Conservation (phyloP, 202 grass and related monocot genomes). For the Saccharum hybrid region DNA sequence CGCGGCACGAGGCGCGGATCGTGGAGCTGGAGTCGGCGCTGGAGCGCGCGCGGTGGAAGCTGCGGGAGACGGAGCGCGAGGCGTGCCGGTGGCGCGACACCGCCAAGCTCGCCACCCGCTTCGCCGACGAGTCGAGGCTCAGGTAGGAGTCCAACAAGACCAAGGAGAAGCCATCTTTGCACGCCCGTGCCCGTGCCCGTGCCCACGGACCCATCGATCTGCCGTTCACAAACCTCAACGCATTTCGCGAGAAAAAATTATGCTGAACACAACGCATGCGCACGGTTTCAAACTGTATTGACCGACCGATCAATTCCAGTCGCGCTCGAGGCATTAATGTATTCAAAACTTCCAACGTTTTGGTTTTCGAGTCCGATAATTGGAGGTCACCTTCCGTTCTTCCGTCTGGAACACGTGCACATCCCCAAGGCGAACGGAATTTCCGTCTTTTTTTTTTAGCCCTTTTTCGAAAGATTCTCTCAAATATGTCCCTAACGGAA, state of each 20-base stretch:
- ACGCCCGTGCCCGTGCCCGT: too few species aligned
- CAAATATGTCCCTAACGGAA: too few species aligned
- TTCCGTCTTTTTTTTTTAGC: too few species aligned
- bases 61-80: slow-evolving; percentile 73
- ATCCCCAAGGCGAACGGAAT: background rate
- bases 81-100: slow-evolving; percentile 92
- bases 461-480: too few species aligned
- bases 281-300: background rate
- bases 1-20: slow-evolving; percentile 75
- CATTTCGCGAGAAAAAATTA: background rate
- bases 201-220: too few species aligned
- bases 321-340: background rate
- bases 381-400: background rate
- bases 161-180: background rate
- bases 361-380: background rate
- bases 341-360: background rate
- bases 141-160: slow-evolving; percentile 17
- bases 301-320: background rate
- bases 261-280: background rate
- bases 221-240: too few species aligned
- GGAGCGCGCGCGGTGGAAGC: slow-evolving; percentile 59
- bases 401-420: background rate
- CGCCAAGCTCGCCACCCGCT: slow-evolving; percentile 66
- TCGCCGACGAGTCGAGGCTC: slow-evolving; percentile 58
- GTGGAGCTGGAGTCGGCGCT: slow-evolving; percentile 80